Evolutionary conservation across 1,284 basidiomycete species (phyloP), one percentile per base, ranked within the genome.

Genomic region (Ceratobasidium sp.): DNA sequence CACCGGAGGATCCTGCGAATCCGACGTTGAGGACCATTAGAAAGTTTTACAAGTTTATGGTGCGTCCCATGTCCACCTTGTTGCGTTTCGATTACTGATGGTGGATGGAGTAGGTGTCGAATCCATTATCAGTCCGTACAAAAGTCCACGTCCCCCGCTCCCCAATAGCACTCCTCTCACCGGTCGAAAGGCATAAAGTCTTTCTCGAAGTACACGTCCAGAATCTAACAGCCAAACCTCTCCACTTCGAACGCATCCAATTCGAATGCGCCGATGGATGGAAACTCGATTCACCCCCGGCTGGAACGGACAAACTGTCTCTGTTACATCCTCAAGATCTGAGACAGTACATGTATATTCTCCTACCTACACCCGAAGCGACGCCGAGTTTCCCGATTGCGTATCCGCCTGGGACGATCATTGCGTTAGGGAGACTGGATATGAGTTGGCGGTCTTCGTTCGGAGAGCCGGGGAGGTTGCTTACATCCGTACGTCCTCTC

Each of bases 151-250:
- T 87, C 0, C 89, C 93, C 0, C 90, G 89, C 64, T 92, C 94
- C 0, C 92, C 95, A 0, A 90, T 92, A 33, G 92, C 94, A 0
- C 80, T 91, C 4, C 86, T 95, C 15, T 89, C 90, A 7, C 85
- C 88, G 2, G 68, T 82, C 2, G 91, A 94, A 81, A 89, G 94
- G 58, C 91, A 94, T 68, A 94, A 95, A 80, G 89, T 96, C 28
- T 96, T 95, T 83, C 90, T 97, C 23, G 95, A 97, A 84, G 90
- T 96, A 0, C 93, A 96, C 82, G 92, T 96, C 44, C 95, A 97
- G 83, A 97, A 97, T 82, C 86, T 93, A 73, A 95, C 94, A 0
- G 89, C 89, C 73, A 92, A 93, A 20, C 89, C 92, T 0, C 90
- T 97, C 85, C 90, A 90, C 85, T 93, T 97, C 77, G 92, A 94